Percentiles rank a stretch among this genome's conserved stretches.
Evolutionary conservation across 257 asterid species (phyloP).

Genomic region (Gentiana straminea): DNA sequence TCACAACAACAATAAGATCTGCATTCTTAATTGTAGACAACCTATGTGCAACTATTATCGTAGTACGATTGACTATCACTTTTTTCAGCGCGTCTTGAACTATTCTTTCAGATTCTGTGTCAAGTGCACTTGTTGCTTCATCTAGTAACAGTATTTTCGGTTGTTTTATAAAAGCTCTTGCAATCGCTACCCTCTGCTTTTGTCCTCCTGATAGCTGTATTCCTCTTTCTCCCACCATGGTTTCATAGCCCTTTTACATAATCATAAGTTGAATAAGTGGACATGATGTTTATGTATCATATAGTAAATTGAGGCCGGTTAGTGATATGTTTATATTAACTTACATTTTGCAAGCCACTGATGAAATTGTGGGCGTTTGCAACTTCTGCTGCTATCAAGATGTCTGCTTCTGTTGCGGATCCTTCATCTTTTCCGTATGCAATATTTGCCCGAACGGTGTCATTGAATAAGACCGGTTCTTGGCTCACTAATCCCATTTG

Average conservation of each 20-base stretch:
- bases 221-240: constrained; percentile 69
- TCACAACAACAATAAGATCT: constrained; percentile 56
- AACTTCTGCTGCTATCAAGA: constrained; percentile 47
- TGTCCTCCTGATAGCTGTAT: constrained; percentile 68
- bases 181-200: constrained; percentile 62
- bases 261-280: constrained; percentile 45
- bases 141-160: constrained; percentile 59
- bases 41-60: constrained; percentile 65
- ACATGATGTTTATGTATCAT: constrained; percentile 23
- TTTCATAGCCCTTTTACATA: constrained; percentile 49
- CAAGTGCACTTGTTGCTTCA: constrained; percentile 75
- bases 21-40: constrained; percentile 57
- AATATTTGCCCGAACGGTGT: no score
- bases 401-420: no score
- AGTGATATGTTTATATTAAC: no score
- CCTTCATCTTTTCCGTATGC: no score
- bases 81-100: constrained; percentile 60
- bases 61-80: constrained; percentile 62
- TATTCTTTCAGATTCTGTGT: constrained; percentile 56
- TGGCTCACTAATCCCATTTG: no score
- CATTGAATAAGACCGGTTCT: no score
- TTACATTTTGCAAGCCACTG: constrained; percentile 18
- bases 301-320: no score
- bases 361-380: constrained; percentile 13
- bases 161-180: constrained; percentile 52